These are phyloP conservation scores for Xerocomellus intermedius DNA, from an alignment of 768 basidiomycete genomes.

Conservation along the genomic window DNA sequence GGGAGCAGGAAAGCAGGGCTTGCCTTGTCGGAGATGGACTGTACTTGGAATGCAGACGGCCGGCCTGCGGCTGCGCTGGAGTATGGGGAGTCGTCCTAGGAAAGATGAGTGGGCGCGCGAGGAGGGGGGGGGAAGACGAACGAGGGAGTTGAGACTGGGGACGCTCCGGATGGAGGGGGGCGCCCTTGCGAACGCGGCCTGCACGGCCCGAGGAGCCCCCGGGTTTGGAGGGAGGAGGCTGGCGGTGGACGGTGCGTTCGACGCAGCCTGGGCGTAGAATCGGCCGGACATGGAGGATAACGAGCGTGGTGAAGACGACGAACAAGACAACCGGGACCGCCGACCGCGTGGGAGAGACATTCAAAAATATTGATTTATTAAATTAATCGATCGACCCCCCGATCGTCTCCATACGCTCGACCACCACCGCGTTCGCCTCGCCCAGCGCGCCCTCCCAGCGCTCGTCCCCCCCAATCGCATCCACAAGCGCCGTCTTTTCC, in stretches of 20 bases:
- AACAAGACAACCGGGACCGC: slow-evolving; percentile 1
- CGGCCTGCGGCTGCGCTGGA: slow-evolving; percentile 32
- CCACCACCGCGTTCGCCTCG: slow-evolving; percentile 48
- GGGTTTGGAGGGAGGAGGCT: slow-evolving; percentile 46
- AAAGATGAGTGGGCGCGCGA: background rate
- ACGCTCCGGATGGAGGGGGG: slow-evolving; percentile 37
- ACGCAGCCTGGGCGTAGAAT: slow-evolving; percentile 39
- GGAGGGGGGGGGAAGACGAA: slow-evolving; percentile 25
- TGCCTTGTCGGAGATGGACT: slow-evolving; percentile 62
- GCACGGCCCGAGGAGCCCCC: slow-evolving; percentile 33
- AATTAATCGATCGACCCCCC: too few species aligned
- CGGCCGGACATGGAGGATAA: slow-evolving; percentile 34
- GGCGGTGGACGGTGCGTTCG: slow-evolving; percentile 49
- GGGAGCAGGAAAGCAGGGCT: slow-evolving; percentile 1
- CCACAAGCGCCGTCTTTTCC: slow-evolving; percentile 43
- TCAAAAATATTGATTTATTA: background rate
- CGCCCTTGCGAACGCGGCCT: slow-evolving; percentile 43
- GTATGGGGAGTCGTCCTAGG: slow-evolving; percentile 44
- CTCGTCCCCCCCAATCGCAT: slow-evolving; percentile 32
- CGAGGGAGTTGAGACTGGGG: slow-evolving; percentile 42
- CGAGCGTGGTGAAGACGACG: slow-evolving; percentile 10
- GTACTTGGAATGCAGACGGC: slow-evolving; percentile 26
- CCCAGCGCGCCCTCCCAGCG: slow-evolving; percentile 34
- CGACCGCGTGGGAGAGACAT: background rate
- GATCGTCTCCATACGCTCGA: slow-evolving; percentile 47